Conservation (phyloP, 768 basidiomycete genomes). For the Tulasnella sp. region DNA sequence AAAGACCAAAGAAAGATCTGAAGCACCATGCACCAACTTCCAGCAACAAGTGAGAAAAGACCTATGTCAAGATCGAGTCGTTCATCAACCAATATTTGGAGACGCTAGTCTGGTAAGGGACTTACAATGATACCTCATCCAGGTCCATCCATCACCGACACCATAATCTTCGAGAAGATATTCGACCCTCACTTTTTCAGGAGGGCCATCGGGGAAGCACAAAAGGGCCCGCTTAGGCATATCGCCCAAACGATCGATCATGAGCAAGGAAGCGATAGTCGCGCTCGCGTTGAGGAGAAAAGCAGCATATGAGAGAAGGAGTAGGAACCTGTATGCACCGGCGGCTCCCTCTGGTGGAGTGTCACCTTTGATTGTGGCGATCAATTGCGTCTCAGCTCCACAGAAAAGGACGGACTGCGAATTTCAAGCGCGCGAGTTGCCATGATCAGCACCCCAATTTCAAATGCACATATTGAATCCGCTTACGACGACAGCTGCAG, state of each 20-base stretch:
- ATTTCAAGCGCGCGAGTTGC: background rate
- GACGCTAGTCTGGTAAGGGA: too few relatives aligned
- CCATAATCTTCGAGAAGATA: too few relatives aligned
- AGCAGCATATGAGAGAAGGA: background rate
- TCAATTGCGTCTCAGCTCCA: background rate
- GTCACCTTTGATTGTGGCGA: background rate
- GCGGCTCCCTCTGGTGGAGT: background rate
- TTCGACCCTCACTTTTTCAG: too few relatives aligned
- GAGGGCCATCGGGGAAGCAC: too few relatives aligned
- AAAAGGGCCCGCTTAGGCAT: background rate
- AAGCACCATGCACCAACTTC: background rate
- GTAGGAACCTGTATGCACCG: background rate
- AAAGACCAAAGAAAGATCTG: background rate
- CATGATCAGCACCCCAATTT: background rate
- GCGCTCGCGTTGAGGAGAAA: background rate
- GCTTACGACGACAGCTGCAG: background rate
- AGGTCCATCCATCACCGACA: too few relatives aligned
- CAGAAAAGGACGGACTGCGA: background rate
- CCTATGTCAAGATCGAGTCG: background rate
- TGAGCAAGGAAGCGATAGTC: background rate
- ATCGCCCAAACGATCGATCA: background rate
- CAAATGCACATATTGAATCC: too few relatives aligned
- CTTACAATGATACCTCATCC: too few relatives aligned
- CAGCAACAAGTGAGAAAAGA: background rate
- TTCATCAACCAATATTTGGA: too few relatives aligned